Evolutionary conservation across 1,284 basidiomycete genomes (phyloP), one percentile per base, ranked within the genome.

Genomic region (Termitomyces sp.): DNA sequence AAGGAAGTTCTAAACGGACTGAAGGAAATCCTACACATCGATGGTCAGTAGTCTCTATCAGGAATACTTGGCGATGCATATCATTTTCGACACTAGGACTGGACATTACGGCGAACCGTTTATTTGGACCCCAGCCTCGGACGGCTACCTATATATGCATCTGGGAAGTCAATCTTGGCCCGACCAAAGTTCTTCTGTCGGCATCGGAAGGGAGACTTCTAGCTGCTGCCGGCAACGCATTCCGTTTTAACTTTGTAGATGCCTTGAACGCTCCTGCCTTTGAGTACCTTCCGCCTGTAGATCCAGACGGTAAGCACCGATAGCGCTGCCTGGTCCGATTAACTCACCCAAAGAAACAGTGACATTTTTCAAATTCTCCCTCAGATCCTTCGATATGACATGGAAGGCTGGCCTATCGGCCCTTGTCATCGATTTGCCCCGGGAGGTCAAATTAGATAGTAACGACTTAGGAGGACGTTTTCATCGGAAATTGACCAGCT

Each of bases 51-150:
- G 26, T 42, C 30, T 51, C 46, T 47, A 19, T 28, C 34, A 65
- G 65, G 61, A 13, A 12, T 19, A n/a, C 71, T 53, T 58, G 71
- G 49, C 19, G 19, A 57, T 39, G 50, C 17, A 58, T n/a, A 56
- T 38, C 10, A 21, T 21, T 9, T 53, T 55, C 53, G 3, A 43
- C 15, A n/a, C 21, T 42, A 92, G 90, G 90, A 8, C 69, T 96
- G 57, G 83, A 90, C 56, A 82, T 97, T 54, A 82, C 83, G 24
- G 87, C 90, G 1, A 84, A 95, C 66, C 83, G 94, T 34, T 72
- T 97, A 12, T 94, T 96, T 64, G 94, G 94, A 3, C 90, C 91
- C 9, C 83, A 85, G 55, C 94, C 94, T 2, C 79, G 81, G n/a
- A 90, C 88, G 0, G 73, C 88, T 1, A 88, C 92, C 0, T 97